These are phyloP conservation scores for Curvularia eragrostidis DNA, from an alignment of 2,329 filamentous ascomycete genomes.

Conservation along the genomic window DNA sequence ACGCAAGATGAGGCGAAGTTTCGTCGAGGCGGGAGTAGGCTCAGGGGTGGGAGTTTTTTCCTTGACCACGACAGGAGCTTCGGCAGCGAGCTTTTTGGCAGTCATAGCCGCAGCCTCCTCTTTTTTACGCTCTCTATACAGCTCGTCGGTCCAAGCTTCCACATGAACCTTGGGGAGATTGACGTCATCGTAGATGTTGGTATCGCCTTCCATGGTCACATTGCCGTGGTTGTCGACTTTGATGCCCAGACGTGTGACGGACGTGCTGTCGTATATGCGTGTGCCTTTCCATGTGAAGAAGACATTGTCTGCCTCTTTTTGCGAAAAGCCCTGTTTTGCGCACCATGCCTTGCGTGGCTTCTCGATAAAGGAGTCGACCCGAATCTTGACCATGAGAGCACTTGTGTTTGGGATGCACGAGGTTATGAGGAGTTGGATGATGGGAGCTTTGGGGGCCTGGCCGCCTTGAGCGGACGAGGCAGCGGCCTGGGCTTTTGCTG, in stretches of 20 bases:
- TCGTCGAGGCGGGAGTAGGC: slow-evolving; percentile 29
- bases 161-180: slow-evolving; percentile 67
- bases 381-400: slow-evolving; percentile 68
- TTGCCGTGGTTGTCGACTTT: slow-evolving; percentile 52
- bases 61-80: slow-evolving; percentile 28
- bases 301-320: slow-evolving; percentile 60
- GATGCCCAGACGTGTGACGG: slow-evolving; percentile 57
- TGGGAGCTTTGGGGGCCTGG: slow-evolving; percentile 22
- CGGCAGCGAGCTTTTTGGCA: slow-evolving; percentile 49
- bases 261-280: slow-evolving; percentile 77
- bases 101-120: slow-evolving; percentile 36
- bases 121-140: slow-evolving; percentile 62
- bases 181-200: slow-evolving; percentile 61
- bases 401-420: slow-evolving; percentile 69
- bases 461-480: slow-evolving; percentile 10
- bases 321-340: slow-evolving; percentile 62
- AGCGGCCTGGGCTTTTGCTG: slow-evolving; percentile 23
- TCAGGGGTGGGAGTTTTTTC: slow-evolving; percentile 29
- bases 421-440: slow-evolving; percentile 70
- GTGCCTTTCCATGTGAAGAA: slow-evolving; percentile 82
- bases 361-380: slow-evolving; percentile 70
- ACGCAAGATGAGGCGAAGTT: slow-evolving; percentile 59
- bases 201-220: slow-evolving; percentile 47
- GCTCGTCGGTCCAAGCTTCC: slow-evolving; percentile 75
- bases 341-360: slow-evolving; percentile 75